Evolutionary conservation across 2,329 filamentous ascomycete genomes (phyloP), one percentile per base, ranked within the genome.

Genomic region (Sclerotinia glacialis): DNA sequence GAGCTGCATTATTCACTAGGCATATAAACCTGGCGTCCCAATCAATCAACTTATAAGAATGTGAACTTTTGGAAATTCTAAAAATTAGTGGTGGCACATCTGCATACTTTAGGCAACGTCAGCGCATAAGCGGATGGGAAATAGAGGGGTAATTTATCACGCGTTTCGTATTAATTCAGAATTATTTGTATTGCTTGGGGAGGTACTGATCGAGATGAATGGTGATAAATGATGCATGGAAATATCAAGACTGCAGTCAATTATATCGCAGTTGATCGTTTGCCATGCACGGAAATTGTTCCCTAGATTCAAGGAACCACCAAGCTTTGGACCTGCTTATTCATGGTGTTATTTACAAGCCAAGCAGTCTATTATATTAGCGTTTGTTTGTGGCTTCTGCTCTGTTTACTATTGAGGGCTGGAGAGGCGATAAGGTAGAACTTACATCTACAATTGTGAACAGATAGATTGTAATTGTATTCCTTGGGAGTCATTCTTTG

Each of bases 61-160:
- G 40, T 14, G 31, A 34, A 59, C 26, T 46, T 59, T 40, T 59
- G 55, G 40, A 58, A 40, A 46, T 59, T n/a, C 40, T 47, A 28
- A 34, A 56, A 56, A 34, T 21, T 53, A 54, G 49, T 31, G 34
- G 14, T 50, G 40, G 23, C 54, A 47, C 40, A 21, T 59, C 40
- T 65, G 52, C 34, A 31, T 26, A 49, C 34, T 47, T 40, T 31
- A 44, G 55, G 53, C 49, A 50, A 56, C 53, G 50, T 58, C 42
- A 67, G 62, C n/a, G 50, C 37, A 46, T 44, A 40, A 50, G n/a
- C 40, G 23, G 14, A 42, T 26, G 52, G 21, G n/a, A 18, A 52
- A 56, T 67, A 26, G 64, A 58, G 58, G 44, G 59, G 46, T 37
- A 60, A 58, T 49, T 47, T 5, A 18, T 60, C 58, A 49, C 58